Base-by-base conservation (phyloP, 2,329 filamentous ascomycete genomes). In the Aphanocladium album region DNA sequence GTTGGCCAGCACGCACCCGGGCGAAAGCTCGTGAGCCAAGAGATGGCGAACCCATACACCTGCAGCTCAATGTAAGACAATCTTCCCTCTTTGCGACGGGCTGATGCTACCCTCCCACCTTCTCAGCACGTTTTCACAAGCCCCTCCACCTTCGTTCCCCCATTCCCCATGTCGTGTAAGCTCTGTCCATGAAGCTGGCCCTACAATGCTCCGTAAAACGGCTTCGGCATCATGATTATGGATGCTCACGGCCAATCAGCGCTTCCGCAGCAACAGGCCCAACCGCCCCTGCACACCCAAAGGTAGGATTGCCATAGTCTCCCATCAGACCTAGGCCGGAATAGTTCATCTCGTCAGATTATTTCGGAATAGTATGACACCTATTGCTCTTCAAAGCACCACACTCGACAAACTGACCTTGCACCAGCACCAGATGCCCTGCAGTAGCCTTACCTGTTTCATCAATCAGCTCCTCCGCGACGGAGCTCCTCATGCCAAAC, bases 241-340 rank as follows among this genome's bases (percentile, higher is more conserved):
- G 41, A 59, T 25, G 9, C 14, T 16, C 27, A 46, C 6, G n/a
- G 21, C 57, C 57, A 59, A 53, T 59, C 57, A 46, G 37, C 47
- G 7, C 23, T 12, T 16, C 39, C 1, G 30, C 27, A 6, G 49
- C 41, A 46, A n/a, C 33, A 23, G 12, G 11, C 16, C 41, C 57
- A 60, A 27, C 23, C 16, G 30, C 33, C n/a, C 33, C 33, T 11
- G 23, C 43, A 39, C 25, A 17, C 41, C 4, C 19, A 23, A 60
- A 41, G 41, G 41, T 49, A 41, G 33, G 27, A 53, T 54, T 60
- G 39, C 12, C 41, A 54, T 54, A 41, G 49, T 49, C 41, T 54
- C 21, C 50, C 57, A 60, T 60, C 57, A 60, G 57, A 60, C 50
- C 57, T 60, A 60, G 57, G 30, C 57, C 50, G 21, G 23, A 55